phyloP scores from a whole-genome alignment of 306 rosid genomes.

The Dicorynia guianensis region DNA sequence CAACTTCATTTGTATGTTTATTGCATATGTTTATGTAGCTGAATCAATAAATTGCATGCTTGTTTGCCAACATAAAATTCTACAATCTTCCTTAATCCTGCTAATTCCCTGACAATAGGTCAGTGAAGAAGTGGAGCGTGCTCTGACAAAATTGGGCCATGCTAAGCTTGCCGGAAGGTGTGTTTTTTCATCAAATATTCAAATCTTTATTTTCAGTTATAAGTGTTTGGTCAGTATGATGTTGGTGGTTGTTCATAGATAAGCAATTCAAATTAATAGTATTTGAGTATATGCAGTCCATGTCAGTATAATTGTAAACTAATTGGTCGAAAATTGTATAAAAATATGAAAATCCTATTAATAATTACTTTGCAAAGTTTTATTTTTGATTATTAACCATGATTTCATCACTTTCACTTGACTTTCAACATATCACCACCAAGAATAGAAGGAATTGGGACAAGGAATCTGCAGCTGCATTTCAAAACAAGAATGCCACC shows the following conservation, averaged over 20 bases:
- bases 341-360: not conserved
- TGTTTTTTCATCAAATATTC: slow-evolving; percentile 34
- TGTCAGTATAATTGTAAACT: slow-evolving; percentile 4
- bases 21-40: not conserved
- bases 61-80: not conserved
- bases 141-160: slow-evolving; percentile 65
- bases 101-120: slow-evolving; percentile 59
- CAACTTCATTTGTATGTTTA: slow-evolving; percentile 1
- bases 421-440: slow-evolving; percentile 55
- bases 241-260: not conserved
- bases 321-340: not conserved
- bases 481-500: slow-evolving; percentile 89
- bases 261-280: not conserved
- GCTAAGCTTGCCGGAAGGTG: slow-evolving; percentile 68
- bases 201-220: slow-evolving; percentile 17
- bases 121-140: slow-evolving; percentile 89
- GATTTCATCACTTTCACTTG: slow-evolving; percentile 31
- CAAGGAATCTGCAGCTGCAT: slow-evolving; percentile 68
- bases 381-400: not conserved
- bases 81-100: slow-evolving; percentile 36
- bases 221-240: slow-evolving; percentile 25
- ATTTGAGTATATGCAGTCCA: not conserved
- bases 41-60: slow-evolving; percentile 12
- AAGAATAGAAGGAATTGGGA: slow-evolving; percentile 60
- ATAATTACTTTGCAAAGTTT: not conserved